A percentile compares a stretch with the other conserved stretches of the same genome.
phyloP scores from a whole-genome alignment of 1,139 yeast genomes.

The Entelexis sorbosivorans region DNA sequence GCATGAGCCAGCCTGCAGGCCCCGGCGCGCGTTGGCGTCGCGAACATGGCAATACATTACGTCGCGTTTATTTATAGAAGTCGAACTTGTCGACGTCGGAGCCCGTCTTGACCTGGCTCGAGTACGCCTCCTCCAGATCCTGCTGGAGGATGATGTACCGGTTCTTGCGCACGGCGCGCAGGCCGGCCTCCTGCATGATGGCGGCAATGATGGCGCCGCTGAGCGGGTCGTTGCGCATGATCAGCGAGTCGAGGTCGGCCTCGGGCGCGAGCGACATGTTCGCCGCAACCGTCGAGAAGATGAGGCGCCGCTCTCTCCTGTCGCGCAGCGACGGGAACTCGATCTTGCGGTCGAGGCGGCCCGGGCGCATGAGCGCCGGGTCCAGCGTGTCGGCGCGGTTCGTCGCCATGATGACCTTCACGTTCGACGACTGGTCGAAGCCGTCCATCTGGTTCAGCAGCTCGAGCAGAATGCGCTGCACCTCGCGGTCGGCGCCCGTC shows the following conservation, averaged over 20 bases:
- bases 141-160: constrained; percentile 91
- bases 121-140: constrained; percentile 95
- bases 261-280: constrained; percentile 98
- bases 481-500: constrained; percentile 99
- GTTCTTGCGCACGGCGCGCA: constrained; percentile 94
- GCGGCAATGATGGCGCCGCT: constrained; percentile 98
- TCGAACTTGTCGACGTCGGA: constrained; percentile 95
- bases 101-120: constrained; percentile 90
- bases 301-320: constrained; percentile 93
- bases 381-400: constrained; percentile 96
- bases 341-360: constrained; percentile 94
- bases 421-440: constrained; percentile 89
- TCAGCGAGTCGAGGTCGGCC: constrained; percentile 87
- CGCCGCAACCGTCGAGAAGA: constrained; percentile 91
- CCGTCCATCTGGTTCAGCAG: constrained; percentile 98
- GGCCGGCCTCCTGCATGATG: constrained; percentile 99
- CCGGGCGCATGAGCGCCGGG: constrained; percentile 95
- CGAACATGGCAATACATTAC: not conserved
- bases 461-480: constrained; percentile 93
- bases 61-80: constrained; percentile 59
- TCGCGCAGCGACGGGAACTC: constrained; percentile 94
- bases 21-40: too few relatives aligned
- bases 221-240: constrained; percentile 89
- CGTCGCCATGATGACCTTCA: constrained; percentile 97
- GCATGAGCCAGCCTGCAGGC: too few relatives aligned